Evolutionary conservation across 2,329 filamentous ascomycete genomes (phyloP), one percentile per base, ranked within the genome.

Genomic region (Penicillium freii): DNA sequence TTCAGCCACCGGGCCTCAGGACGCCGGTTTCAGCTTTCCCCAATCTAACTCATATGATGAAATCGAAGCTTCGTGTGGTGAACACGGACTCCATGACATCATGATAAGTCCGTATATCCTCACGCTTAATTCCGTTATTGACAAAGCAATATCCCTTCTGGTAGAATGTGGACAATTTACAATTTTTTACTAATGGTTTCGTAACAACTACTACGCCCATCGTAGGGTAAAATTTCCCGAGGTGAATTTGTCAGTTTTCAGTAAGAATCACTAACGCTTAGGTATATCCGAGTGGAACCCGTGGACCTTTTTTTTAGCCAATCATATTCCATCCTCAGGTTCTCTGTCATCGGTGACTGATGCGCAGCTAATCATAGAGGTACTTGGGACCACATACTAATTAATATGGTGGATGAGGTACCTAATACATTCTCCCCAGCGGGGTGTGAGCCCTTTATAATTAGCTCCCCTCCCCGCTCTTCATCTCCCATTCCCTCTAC

Each of bases 241-340:
- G 11, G 13, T 52, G 21, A 21, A 69, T 73, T 73, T 73, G 71
- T 71, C 70, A 73, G 63, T 60, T 34, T 63, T 73, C 67, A 51
- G 69, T 73, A 65, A 73, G 69, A 71, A 62, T 66, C 47, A 61
- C 64, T 62, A 69, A 69, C 19, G 21, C n/a, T 23, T 47, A 55
- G 58, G 17, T 54, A 57, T 43, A 57, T 21, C 56, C 56, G 55
- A 11, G 63, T 67, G 65, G 65, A 50, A 0, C 46, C 40, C 23
- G 23, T 23, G 23, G 23, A 23, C 23, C 23, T 5, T 23, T 0
- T n/a, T 0, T 2, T n/a, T 8, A 10, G 7, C 65, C 64, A 67
- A 64, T 62, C n/a, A 65, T n/a, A 23, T 44, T 3, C 7, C 7
- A 5, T 11, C 1, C 1, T 6, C 36, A 0, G n/a, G 9, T 46